These are phyloP conservation scores for Phaeosphaeriaceae sp. DNA, from an alignment of 2,329 filamentous ascomycete genomes.

Conservation along the genomic window DNA sequence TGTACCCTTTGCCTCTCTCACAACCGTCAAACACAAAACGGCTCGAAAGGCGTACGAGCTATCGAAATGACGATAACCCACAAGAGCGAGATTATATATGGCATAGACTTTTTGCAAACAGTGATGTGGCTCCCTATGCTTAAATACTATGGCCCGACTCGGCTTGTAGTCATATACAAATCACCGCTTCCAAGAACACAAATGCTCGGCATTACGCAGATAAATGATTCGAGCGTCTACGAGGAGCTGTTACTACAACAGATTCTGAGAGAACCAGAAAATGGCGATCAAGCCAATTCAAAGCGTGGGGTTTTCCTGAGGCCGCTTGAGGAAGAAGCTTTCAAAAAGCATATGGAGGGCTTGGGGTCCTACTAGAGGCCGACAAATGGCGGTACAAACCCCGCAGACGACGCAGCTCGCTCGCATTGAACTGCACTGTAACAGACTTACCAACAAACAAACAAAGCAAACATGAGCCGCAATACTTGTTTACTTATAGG, in stretches of 20 bases:
- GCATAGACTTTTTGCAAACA: background rate
- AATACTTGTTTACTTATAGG: too few species aligned
- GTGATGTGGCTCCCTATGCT: slow-evolving; percentile 1
- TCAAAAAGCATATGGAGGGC: slow-evolving; percentile 9
- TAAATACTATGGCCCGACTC: background rate
- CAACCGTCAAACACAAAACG: slow-evolving; percentile 4
- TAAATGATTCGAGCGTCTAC: background rate
- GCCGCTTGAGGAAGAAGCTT: slow-evolving; percentile 13
- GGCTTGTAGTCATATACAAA: slow-evolving; percentile 14
- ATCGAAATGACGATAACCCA: slow-evolving; percentile 14
- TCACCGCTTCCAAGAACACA: slow-evolving; percentile 3
- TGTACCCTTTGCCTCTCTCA: slow-evolving; percentile 4
- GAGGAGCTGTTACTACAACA: background rate
- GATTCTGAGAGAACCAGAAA: slow-evolving; percentile 1
- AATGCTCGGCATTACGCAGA: background rate
- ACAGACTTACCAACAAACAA: too few species aligned
- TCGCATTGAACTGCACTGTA: too few species aligned
- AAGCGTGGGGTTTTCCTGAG: slow-evolving; percentile 10
- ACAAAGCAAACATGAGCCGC: too few species aligned
- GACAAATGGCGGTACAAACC: too few species aligned
- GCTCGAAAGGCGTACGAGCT: slow-evolving; percentile 1
- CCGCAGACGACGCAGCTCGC: too few species aligned
- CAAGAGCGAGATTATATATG: slow-evolving; percentile 5
- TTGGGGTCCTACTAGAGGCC: slow-evolving; percentile 5
- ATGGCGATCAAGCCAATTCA: background rate